phyloP scores from a whole-genome alignment of 129 eudicot genomes.

The Heracleum sosnowskyi region DNA sequence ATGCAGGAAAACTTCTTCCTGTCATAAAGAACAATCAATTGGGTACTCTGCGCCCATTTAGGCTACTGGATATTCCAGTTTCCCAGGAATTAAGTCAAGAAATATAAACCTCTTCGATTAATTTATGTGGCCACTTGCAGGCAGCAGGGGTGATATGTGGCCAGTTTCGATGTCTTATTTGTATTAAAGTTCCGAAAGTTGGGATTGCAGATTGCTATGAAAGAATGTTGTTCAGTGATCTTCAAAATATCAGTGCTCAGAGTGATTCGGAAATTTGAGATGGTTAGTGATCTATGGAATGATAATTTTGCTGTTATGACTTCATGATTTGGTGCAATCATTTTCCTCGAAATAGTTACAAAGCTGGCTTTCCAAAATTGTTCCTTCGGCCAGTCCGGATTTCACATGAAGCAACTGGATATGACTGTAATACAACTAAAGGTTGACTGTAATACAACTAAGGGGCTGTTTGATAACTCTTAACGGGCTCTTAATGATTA shows the following conservation, averaged over 20 bases:
- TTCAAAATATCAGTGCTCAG: neutral
- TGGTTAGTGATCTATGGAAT: neutral
- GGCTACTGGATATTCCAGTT: conserved; percentile 7
- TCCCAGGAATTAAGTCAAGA: neutral
- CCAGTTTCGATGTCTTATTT: neutral
- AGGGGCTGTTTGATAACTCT: no score
- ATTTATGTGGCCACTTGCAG: neutral
- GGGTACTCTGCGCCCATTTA: neutral
- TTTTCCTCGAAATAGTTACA: neutral
- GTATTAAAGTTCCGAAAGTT: neutral
- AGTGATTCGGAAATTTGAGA: neutral
- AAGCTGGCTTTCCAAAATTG: neutral
- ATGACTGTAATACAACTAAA: no score
- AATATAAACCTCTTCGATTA: neutral
- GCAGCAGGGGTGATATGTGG: neutral
- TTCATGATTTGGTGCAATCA: neutral
- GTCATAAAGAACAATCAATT: conserved; percentile 14
- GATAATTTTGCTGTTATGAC: neutral
- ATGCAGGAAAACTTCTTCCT: conserved; percentile 53
- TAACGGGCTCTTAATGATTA: no score
- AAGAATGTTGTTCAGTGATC: neutral
- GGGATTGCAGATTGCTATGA: neutral
- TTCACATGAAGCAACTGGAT: neutral
- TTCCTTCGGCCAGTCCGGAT: neutral
- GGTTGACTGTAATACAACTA: no score